These are phyloP conservation scores for Tetrapisispora iriomotensis DNA, from an alignment of 805 yeast species.

Conservation along the genomic window DNA sequence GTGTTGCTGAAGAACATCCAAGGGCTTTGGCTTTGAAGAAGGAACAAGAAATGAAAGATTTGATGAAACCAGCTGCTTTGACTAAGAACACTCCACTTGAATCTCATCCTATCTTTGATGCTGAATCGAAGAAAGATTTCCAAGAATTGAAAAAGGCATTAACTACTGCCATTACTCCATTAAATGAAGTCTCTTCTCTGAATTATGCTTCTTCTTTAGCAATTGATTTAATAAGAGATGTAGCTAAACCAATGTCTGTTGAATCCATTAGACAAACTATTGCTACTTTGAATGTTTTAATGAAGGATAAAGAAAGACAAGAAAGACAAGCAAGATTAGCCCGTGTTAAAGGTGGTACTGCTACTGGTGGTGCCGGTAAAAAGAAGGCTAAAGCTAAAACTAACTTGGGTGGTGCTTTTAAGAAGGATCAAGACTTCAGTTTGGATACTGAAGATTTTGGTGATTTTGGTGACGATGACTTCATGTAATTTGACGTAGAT, in stretches of 20 bases:
- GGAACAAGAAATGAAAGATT: conserved; percentile 30
- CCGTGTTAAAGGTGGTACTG: conserved; percentile 68
- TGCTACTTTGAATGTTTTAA: conserved; percentile 69
- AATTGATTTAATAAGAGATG: conserved; percentile 76
- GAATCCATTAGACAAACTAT: conserved; percentile 80
- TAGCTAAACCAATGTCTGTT: conserved; percentile 67
- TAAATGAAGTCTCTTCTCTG: conserved; percentile 51
- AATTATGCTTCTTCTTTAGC: conserved; percentile 70
- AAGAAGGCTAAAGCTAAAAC: conserved; percentile 76
- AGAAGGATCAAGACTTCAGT: conserved; percentile 57
- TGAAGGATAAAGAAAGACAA: conserved; percentile 78
- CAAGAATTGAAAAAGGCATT: conserved; percentile 69
- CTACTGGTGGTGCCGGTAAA: conserved; percentile 91
- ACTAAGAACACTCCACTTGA: conserved; percentile 49
- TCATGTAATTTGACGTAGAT: no score
- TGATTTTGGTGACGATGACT: conserved; percentile 72
- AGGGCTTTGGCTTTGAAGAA: conserved; percentile 31
- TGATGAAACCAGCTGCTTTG: conserved; percentile 21
- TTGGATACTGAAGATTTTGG: conserved; percentile 41
- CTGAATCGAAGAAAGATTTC: conserved; percentile 69
- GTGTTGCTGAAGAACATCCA: conserved; percentile 42
- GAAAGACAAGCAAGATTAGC: conserved; percentile 83
- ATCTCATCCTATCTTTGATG: conserved; percentile 68
- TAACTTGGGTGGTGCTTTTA: conserved; percentile 51
- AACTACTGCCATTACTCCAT: conserved; percentile 46